phyloP scores from a whole-genome alignment of 176 grass and related monocot genomes.

The Carex pumila region DNA sequence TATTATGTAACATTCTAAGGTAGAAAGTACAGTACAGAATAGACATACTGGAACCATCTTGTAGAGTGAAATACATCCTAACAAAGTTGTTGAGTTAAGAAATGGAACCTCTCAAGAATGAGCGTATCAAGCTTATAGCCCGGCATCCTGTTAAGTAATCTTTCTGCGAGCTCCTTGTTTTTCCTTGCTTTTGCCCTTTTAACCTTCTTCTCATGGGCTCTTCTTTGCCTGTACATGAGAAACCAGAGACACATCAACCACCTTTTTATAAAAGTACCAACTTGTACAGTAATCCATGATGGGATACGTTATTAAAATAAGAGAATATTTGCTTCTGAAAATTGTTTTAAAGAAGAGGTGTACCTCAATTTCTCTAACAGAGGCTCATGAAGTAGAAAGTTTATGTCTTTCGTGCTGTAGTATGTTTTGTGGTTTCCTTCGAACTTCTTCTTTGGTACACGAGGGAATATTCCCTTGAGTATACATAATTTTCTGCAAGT shows the following conservation, averaged over 20 bases:
- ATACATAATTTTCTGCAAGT: slow-evolving; percentile 92
- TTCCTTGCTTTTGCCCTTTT: slow-evolving; percentile 78
- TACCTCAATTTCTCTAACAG: slow-evolving; percentile 81
- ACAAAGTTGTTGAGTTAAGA: not conserved
- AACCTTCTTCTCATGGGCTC: slow-evolving; percentile 60
- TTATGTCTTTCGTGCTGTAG: slow-evolving; percentile 89
- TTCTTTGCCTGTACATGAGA: slow-evolving; percentile 53
- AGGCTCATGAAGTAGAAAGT: slow-evolving; percentile 68
- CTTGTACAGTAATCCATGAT: not conserved
- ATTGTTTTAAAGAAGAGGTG: not conserved
- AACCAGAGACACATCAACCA: not conserved
- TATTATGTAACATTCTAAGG: not conserved
- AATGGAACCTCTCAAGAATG: slow-evolving; percentile 65
- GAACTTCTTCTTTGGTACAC: slow-evolving; percentile 87
- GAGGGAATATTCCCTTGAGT: slow-evolving; percentile 81
- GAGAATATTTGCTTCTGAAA: not conserved
- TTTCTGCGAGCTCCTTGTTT: slow-evolving; percentile 83
- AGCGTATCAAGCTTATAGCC: slow-evolving; percentile 89
- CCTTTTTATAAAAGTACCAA: not conserved
- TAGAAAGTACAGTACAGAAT: not conserved
- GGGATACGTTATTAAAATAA: not conserved
- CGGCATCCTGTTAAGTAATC: slow-evolving; percentile 61
- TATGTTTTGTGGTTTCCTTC: slow-evolving; percentile 98
- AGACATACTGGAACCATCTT: not conserved
- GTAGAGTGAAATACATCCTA: not conserved